Evolutionary conservation across 2,329 filamentous ascomycete genomes (phyloP).

Genomic region (Penicillium griseofulvum): DNA sequence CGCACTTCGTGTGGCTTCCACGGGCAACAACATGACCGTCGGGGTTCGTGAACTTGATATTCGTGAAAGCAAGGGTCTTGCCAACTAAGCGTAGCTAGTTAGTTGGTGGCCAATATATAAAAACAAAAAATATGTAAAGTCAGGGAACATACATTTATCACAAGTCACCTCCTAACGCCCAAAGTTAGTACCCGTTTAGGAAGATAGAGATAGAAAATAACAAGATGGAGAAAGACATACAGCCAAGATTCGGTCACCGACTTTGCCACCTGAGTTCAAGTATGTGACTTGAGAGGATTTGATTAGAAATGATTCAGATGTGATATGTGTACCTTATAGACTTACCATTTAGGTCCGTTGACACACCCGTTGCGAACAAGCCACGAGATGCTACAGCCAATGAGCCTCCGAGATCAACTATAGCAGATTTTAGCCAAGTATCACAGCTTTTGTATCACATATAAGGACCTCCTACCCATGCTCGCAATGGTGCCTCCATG

Average conservation of each 20-base stretch:
- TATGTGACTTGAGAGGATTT: conserved; percentile 56
- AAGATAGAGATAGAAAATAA: background rate
- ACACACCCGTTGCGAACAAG: conserved; percentile 64
- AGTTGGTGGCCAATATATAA: background rate
- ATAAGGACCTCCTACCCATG: conserved; percentile 44
- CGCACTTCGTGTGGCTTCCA: conserved; percentile 66
- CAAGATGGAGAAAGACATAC: conserved; percentile 32
- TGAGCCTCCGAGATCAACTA: conserved; percentile 65
- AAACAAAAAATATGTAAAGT: background rate
- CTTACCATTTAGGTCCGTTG: conserved; percentile 62
- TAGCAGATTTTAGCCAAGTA: background rate
- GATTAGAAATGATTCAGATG: background rate
- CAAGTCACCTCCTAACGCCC: conserved; percentile 55
- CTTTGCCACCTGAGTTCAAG: conserved; percentile 60
- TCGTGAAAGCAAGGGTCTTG: conserved; percentile 64
- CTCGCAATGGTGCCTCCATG: conserved; percentile 67
- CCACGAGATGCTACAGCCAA: conserved; percentile 64
- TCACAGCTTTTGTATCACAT: background rate
- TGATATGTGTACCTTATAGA: background rate
- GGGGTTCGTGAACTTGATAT: conserved; percentile 59
- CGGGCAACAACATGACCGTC: conserved; percentile 61
- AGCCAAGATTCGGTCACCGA: conserved; percentile 59
- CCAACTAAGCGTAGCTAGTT: conserved; percentile 49
- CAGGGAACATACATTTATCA: conserved; percentile 57
- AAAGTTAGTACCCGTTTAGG: conserved; percentile 17